phyloP scores from a whole-genome alignment of 2,329 filamentous ascomycete species.

The Pseudogymnoascus sp. region DNA sequence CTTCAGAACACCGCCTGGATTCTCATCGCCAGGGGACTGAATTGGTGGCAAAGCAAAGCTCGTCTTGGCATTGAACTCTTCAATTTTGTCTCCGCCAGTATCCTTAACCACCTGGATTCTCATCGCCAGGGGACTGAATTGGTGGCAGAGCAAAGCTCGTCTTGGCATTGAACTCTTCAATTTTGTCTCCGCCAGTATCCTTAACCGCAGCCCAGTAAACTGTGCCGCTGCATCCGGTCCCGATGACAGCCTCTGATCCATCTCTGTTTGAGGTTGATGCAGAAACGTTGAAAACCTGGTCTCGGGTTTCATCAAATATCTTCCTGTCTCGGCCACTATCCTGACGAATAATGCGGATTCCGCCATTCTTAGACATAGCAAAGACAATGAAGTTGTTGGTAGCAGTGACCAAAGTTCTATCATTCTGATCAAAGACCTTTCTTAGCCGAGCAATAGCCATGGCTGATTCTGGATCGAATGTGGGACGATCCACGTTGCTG shows the following conservation, averaged over 20 bases:
- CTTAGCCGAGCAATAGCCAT: slow-evolving; percentile 91
- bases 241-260: slow-evolving; percentile 72
- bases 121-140: slow-evolving; percentile 76
- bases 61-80: slow-evolving; percentile 67
- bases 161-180: slow-evolving; percentile 67
- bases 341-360: slow-evolving; percentile 87
- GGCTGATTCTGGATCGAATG: slow-evolving; percentile 61
- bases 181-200: slow-evolving; percentile 67
- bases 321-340: slow-evolving; percentile 87
- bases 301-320: slow-evolving; percentile 82
- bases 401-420: slow-evolving; percentile 84
- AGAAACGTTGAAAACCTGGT: slow-evolving; percentile 90
- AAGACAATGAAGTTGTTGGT: slow-evolving; percentile 90
- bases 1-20: slow-evolving; percentile 86
- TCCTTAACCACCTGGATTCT: slow-evolving; percentile 80
- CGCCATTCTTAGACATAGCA: slow-evolving; percentile 85
- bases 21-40: slow-evolving; percentile 77
- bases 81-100: slow-evolving; percentile 70
- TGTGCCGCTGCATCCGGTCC: slow-evolving; percentile 86
- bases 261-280: slow-evolving; percentile 62
- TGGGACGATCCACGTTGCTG: slow-evolving; percentile 46
- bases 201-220: slow-evolving; percentile 91
- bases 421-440: slow-evolving; percentile 96
- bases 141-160: slow-evolving; percentile 86
- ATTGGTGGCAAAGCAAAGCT: slow-evolving; percentile 86